A percentile compares a stretch with the other conserved stretches of the same genome.
phyloP scores from a whole-genome alignment of 192 early-diverging fungal species.

The Neocallimastix lanati region DNA sequence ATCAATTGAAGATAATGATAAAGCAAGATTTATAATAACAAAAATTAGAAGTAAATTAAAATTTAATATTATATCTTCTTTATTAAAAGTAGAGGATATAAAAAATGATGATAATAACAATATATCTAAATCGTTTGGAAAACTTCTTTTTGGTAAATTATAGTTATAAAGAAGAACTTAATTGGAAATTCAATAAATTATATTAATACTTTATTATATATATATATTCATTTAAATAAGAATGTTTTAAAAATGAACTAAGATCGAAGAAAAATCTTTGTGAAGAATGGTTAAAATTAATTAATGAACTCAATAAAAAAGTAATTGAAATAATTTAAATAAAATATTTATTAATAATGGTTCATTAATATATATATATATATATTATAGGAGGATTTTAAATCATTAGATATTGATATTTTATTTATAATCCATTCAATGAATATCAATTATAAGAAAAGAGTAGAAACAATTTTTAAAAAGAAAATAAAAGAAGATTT shows the following conservation, averaged over 20 bases:
- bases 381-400: neutral
- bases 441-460: neutral
- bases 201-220: too few species aligned
- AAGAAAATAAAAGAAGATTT: neutral
- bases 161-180: too few species aligned
- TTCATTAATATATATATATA: too few species aligned
- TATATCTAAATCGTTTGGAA: neutral
- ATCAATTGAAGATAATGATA: slow-evolving; percentile 21
- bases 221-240: slow-evolving; percentile 5
- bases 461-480: neutral
- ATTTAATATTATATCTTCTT: slow-evolving; percentile 9
- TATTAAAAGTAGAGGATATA: neutral
- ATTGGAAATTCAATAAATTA: too few species aligned
- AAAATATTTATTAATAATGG: neutral
- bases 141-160: neutral
- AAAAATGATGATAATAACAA: neutral
- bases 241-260: slow-evolving; percentile 44
- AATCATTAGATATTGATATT: neutral
- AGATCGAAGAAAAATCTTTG: slow-evolving; percentile 46
- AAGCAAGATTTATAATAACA: slow-evolving; percentile 5
- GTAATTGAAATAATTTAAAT: slow-evolving; percentile 19
- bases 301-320: slow-evolving; percentile 19
- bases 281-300: slow-evolving; percentile 46
- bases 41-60: slow-evolving; percentile 42
- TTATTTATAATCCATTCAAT: neutral